phyloP scores from a whole-genome alignment of 2,329 filamentous ascomycete species.

The Clarireedia monteithiana region DNA sequence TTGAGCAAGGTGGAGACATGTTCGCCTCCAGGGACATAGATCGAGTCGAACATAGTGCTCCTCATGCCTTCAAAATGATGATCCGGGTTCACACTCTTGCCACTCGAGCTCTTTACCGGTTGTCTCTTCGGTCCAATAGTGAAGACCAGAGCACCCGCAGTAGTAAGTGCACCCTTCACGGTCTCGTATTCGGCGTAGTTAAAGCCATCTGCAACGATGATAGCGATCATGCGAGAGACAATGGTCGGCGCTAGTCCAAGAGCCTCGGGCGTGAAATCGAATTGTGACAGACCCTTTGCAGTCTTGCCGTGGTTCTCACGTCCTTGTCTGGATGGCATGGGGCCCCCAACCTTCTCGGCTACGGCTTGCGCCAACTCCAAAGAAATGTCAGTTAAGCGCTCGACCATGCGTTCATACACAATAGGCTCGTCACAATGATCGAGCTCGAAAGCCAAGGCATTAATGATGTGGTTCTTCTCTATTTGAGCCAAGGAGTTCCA shows the following conservation, averaged over 20 bases:
- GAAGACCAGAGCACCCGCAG: conserved; percentile 58
- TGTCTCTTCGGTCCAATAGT: conserved; percentile 65
- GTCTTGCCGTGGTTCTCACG: conserved; percentile 59
- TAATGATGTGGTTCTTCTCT: conserved; percentile 56
- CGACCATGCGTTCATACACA: conserved; percentile 64
- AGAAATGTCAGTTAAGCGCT: conserved; percentile 66
- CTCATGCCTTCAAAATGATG: conserved; percentile 76
- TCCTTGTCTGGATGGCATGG: conserved; percentile 43
- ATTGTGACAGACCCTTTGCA: conserved; percentile 60
- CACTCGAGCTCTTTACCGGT: conserved; percentile 39
- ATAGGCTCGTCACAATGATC: conserved; percentile 75
- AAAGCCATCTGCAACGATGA: conserved; percentile 72
- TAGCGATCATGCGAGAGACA: conserved; percentile 61
- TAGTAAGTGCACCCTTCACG: conserved; percentile 54
- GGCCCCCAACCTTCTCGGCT: conserved; percentile 61
- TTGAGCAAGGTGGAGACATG: conserved; percentile 55
- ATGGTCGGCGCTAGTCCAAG: conserved; percentile 50
- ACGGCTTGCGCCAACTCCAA: conserved; percentile 60
- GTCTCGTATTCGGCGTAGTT: conserved; percentile 58
- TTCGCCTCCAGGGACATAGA: conserved; percentile 68
- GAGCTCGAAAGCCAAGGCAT: conserved; percentile 61
- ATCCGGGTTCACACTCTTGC: conserved; percentile 54
- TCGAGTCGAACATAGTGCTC: conserved; percentile 72
- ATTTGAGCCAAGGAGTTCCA: conserved; percentile 65
- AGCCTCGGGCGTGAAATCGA: conserved; percentile 53